A percentile compares a stretch with the other conserved stretches of the same genome.
Conservation (phyloP, 345 rosid species). For the Eucalyptus shirleyi region DNA sequence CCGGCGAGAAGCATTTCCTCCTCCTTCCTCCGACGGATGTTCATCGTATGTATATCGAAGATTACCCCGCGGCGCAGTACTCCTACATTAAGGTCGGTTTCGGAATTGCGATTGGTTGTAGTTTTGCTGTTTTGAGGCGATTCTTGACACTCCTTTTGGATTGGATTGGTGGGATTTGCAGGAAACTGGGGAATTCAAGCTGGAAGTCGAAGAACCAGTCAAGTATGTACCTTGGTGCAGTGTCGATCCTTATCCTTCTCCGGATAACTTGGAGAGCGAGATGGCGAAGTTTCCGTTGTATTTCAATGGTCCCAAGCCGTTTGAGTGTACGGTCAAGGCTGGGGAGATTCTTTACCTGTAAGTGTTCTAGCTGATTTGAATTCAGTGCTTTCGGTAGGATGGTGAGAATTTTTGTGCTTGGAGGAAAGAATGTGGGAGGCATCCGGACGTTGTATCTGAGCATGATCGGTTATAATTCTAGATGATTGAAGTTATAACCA, state of each 20-base stretch:
- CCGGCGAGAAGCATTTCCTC: slow-evolving; percentile 73
- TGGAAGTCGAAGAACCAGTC: slow-evolving; percentile 56
- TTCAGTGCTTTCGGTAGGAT: neutral
- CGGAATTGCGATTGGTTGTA: neutral
- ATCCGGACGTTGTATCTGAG: neutral
- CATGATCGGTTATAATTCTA: neutral
- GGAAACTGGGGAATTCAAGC: slow-evolving; percentile 33
- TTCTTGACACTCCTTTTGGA: neutral
- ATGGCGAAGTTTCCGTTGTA: slow-evolving; percentile 50
- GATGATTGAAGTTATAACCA: neutral
- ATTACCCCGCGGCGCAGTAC: slow-evolving; percentile 64
- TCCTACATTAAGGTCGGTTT: slow-evolving; percentile 19
- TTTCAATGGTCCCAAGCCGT: slow-evolving; percentile 73
- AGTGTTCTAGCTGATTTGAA: slow-evolving; percentile 2
- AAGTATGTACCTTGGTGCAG: slow-evolving; percentile 75
- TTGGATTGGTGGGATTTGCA: slow-evolving; percentile 9
- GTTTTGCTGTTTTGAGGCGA: neutral
- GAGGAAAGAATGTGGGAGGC: neutral
- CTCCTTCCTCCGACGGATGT: slow-evolving; percentile 82
- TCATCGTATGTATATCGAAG: slow-evolving; percentile 59
- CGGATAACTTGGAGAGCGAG: slow-evolving; percentile 24
- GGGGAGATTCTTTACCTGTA: slow-evolving; percentile 88
- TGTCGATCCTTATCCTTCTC: slow-evolving; percentile 63
- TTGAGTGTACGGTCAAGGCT: slow-evolving; percentile 60
- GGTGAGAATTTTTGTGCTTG: neutral